These are phyloP conservation scores for Otatea glauca DNA, from an alignment of 176 grass and related monocot species.

Conservation along the genomic window DNA sequence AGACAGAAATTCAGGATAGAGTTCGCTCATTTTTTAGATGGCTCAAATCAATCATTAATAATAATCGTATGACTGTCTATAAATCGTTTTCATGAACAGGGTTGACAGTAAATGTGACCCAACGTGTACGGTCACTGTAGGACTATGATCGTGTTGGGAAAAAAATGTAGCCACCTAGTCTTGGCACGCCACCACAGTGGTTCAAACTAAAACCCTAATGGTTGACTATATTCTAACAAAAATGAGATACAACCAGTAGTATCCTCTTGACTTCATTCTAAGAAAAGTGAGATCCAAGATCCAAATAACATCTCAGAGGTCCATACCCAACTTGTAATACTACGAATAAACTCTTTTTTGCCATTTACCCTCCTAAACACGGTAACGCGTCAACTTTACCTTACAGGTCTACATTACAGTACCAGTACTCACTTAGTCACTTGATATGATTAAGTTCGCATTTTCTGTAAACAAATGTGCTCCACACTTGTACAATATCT, in stretches of 20 bases:
- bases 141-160: not conserved
- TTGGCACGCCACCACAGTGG: not conserved
- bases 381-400: not conserved
- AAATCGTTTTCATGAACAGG: not conserved
- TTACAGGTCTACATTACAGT: not conserved
- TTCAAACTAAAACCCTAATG: not conserved
- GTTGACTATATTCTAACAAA: not conserved
- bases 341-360: not conserved
- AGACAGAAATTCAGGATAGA: not conserved
- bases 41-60: not conserved
- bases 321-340: not conserved
- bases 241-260: not conserved
- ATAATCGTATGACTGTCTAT: not conserved
- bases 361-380: not conserved
- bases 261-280: not conserved
- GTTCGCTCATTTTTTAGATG: not conserved
- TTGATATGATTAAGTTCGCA: not conserved
- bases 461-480: not conserved
- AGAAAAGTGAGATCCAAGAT: constrained; percentile 3
- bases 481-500: not conserved
- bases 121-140: not conserved
- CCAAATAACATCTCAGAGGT: not conserved
- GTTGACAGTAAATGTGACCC: not conserved
- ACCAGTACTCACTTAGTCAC: not conserved
- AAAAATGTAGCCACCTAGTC: not conserved